Base-by-base conservation (phyloP, 1,284 basidiomycete species). In the Trametes pubescens region DNA sequence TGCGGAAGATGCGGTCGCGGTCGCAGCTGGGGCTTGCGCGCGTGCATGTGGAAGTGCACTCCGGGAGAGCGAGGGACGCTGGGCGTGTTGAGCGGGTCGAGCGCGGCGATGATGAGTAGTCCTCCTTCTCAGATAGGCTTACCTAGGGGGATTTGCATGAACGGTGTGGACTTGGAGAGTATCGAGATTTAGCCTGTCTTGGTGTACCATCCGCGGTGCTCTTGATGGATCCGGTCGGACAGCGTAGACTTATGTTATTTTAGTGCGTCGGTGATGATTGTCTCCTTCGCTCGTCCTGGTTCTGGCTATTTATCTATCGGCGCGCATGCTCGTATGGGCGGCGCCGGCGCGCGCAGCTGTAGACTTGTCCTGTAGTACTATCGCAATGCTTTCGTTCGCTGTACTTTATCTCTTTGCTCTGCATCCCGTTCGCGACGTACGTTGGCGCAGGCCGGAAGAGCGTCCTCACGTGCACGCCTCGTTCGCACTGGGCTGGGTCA, bases 1-100 rank as follows among this genome's bases (percentile, higher is more conserved):
- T 56, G 52, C 46, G 46, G 64, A 65, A 56, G 52, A 59, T 61
- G 57, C 56, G 60, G 5, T 65, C 59, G 52, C 56, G 52, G 18
- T 51, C 56, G 34, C 64, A 65, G 55, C 44, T 61, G 22, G 64
- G 64, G 40, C 59, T 61, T 4, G 55, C 55, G 51, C 40, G 59
- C 26, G 55, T 61, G 10, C 35, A 24, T 14, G 58, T 64, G 2
- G 62, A 64, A 34, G 57, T 57, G 32, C 62, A 54, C n/a, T 51
- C 52, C 10, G 62, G 57, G 3, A n/a, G 32, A 16, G 48, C 57
- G 5, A n/a, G 29, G 24, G 62, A 57, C 1, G 56, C 49, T 7
- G 48, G n/a, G 26, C 9, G 56, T 14, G 55, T 57, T 0, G 61
- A 62, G 53, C 34, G 46, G 24, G 9, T 56, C 21, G 53, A 40